These are phyloP conservation scores for Exsudoporus floridanus DNA, from an alignment of 1,284 basidiomycete genomes.

Conservation along the genomic window DNA sequence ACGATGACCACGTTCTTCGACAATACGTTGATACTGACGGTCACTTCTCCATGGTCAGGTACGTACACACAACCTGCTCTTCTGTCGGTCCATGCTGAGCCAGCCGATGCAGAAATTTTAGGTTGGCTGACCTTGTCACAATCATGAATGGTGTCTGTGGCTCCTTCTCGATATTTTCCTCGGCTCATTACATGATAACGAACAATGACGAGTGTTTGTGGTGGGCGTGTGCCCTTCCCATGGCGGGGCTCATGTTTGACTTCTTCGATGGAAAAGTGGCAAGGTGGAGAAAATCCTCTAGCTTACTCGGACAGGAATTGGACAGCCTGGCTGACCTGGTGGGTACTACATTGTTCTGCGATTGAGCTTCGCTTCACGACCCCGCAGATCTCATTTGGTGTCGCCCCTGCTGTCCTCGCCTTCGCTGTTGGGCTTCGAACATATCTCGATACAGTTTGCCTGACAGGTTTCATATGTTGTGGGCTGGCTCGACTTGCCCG, in stretches of 20 bases:
- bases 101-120: conserved; percentile 78
- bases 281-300: conserved; percentile 92
- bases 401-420: conserved; percentile 90
- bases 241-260: conserved; percentile 98
- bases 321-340: conserved; percentile 96
- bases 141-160: conserved; percentile 99
- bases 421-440: conserved; percentile 91
- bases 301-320: conserved; percentile 97
- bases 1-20: conserved; percentile 54
- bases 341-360: conserved; percentile 29
- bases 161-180: conserved; percentile 92
- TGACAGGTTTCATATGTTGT: conserved; percentile 92
- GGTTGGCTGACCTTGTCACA: conserved; percentile 97
- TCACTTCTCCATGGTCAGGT: conserved; percentile 96
- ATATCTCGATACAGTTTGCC: conserved; percentile 82
- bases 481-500: conserved; percentile 95
- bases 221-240: conserved; percentile 84
- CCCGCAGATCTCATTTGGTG: conserved; percentile 91
- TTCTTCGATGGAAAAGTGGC: conserved; percentile 98
- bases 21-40: conserved; percentile 88
- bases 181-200: conserved; percentile 83
- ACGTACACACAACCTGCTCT: conserved; percentile 20
- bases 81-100: conserved; percentile 18
- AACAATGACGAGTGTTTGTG: conserved; percentile 82
- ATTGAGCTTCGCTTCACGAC: conserved; percentile 6